Conservation (phyloP, 352 stramenopile genomes). For the Pythium volutum region DNA sequence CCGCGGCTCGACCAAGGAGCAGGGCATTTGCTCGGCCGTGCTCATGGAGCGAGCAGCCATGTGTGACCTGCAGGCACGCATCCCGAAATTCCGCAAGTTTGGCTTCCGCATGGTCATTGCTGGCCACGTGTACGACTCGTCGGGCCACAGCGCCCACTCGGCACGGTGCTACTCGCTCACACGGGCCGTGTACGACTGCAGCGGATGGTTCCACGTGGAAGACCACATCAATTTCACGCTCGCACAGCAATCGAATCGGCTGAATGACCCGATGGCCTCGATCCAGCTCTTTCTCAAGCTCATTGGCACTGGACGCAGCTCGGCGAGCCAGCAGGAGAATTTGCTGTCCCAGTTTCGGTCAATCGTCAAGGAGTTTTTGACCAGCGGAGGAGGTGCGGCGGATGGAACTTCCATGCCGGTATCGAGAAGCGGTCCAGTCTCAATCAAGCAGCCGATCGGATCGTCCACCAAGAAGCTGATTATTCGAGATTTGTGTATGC, state of each 20-base stretch:
- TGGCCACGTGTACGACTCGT: constrained; percentile 75
- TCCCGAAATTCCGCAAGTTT: constrained; percentile 84
- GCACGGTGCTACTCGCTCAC: constrained; percentile 80
- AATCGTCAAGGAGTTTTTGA: constrained; percentile 79
- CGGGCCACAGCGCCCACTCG: constrained; percentile 69
- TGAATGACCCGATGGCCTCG: constrained; percentile 74
- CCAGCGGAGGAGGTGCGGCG: constrained; percentile 21
- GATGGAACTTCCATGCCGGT: constrained; percentile 4
- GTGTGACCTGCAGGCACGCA: constrained; percentile 66
- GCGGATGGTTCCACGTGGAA: constrained; percentile 83
- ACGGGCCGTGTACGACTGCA: constrained; percentile 75
- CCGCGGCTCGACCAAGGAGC: constrained; percentile 80
- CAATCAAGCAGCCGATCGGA: constrained; percentile 19
- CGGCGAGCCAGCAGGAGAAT: constrained; percentile 76
- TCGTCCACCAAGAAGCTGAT: constrained; percentile 46
- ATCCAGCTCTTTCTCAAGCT: constrained; percentile 86
- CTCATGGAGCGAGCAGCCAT: constrained; percentile 76
- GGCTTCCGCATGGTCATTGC: constrained; percentile 90
- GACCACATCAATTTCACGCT: constrained; percentile 89
- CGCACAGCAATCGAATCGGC: constrained; percentile 71
- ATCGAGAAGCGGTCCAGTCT: constrained; percentile 30
- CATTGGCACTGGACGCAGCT: constrained; percentile 79
- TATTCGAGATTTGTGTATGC: constrained; percentile 72
- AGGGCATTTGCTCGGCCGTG: constrained; percentile 81
- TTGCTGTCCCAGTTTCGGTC: constrained; percentile 82